Evolutionary conservation across 1,139 yeast genomes (phyloP).

Genomic region (Nadsonia starkeyi-henricii): DNA sequence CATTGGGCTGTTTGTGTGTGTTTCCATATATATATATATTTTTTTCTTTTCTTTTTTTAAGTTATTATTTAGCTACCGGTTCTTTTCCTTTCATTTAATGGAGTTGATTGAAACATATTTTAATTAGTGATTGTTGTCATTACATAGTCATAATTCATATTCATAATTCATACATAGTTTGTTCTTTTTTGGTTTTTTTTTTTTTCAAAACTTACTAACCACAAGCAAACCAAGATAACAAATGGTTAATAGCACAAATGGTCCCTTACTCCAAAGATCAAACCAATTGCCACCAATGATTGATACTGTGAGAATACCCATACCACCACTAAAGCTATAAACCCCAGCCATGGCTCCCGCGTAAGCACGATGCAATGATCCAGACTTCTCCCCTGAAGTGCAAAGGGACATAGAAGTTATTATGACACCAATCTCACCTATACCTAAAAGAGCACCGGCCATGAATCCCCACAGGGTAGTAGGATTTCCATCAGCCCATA

Average conservation of each 20-base stretch:
- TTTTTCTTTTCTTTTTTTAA: no score
- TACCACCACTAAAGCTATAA: conserved; percentile 51
- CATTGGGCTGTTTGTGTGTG: no score
- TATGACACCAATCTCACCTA: conserved; percentile 43
- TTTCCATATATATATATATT: no score
- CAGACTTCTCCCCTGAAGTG: conserved; percentile 29
- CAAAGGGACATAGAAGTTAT: conserved; percentile 36
- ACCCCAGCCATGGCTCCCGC: conserved; percentile 55
- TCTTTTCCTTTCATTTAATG: no score
- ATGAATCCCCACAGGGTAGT: conserved; percentile 25
- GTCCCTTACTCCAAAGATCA: neutral
- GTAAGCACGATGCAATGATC: conserved; percentile 18
- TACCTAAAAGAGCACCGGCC: conserved; percentile 23
- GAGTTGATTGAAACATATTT: no score
- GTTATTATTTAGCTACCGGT: no score
- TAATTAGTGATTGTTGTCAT: no score
- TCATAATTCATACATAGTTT: no score
- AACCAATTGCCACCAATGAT: conserved; percentile 30
- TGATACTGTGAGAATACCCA: conserved; percentile 50
- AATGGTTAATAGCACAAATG: neutral
- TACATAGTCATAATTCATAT: no score
- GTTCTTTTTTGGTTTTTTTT: no score
- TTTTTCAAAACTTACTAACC: neutral
- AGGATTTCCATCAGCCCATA: conserved; percentile 16
- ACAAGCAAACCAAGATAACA: neutral